Conservation (phyloP, 371 early-diverging fungal genomes). For the Mortierella sp. region DNA sequence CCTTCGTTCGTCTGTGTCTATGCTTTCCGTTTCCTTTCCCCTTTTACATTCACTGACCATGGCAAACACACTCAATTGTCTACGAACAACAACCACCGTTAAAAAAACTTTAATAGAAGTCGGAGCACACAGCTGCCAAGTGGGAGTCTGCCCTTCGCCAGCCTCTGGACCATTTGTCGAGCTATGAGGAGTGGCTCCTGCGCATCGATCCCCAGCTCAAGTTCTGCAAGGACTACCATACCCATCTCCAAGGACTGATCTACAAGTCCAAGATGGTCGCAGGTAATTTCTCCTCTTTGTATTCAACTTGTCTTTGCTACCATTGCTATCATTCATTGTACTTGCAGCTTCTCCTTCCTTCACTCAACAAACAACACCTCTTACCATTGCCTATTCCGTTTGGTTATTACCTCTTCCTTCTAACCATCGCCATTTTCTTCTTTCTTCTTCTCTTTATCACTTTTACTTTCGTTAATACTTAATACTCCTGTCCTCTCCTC, state of each 20-base stretch:
- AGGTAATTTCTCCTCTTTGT: slow-evolving; percentile 18
- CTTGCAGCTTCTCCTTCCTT: neutral
- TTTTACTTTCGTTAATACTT: neutral
- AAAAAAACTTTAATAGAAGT: slow-evolving; percentile 36
- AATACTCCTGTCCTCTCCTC: neutral
- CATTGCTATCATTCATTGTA: neutral
- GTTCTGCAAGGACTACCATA: slow-evolving; percentile 31
- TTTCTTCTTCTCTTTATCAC: slow-evolving; percentile 4
- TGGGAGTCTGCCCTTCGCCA: slow-evolving; percentile 49
- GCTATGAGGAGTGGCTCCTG: slow-evolving; percentile 46
- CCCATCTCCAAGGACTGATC: slow-evolving; percentile 39
- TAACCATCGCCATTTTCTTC: neutral
- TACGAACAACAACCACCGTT: neutral
- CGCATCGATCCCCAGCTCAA: slow-evolving; percentile 38
- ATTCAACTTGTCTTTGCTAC: neutral
- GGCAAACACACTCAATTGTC: neutral
- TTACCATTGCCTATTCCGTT: neutral
- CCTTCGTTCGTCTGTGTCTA: neutral
- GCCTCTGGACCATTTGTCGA: slow-evolving; percentile 53
- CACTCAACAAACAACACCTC: neutral
- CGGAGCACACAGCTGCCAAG: slow-evolving; percentile 43
- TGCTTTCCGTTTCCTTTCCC: slow-evolving; percentile 6
- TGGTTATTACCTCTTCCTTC: neutral
- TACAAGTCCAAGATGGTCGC: slow-evolving; percentile 36
- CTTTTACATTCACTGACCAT: neutral